Conservation (phyloP, 2,329 filamentous ascomycete species). For the Diplodia sapinea region DNA sequence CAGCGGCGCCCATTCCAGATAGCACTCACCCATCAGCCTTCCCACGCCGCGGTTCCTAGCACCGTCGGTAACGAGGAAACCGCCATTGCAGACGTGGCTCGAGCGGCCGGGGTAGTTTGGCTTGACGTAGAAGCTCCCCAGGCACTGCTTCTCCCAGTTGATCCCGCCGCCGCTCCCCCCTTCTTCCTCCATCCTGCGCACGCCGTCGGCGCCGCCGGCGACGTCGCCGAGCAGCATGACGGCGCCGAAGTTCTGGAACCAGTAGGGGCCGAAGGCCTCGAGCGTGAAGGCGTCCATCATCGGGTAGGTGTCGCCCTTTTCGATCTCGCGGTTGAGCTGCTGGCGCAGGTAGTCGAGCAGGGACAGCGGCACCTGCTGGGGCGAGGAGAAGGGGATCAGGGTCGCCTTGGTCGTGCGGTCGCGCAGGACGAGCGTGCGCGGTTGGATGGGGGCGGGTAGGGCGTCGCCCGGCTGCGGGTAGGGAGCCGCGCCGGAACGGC, state of each 20-base stretch:
- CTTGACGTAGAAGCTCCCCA: conserved; percentile 93
- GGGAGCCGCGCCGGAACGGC: conserved; percentile 69
- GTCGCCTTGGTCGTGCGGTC: conserved; percentile 85
- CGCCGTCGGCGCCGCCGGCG: conserved; percentile 51
- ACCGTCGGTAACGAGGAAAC: conserved; percentile 57
- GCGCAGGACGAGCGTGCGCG: conserved; percentile 79
- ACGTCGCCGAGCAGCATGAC: conserved; percentile 85
- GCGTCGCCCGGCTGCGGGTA: conserved; percentile 68
- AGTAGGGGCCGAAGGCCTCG: conserved; percentile 80
- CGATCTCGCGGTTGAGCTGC: conserved; percentile 87
- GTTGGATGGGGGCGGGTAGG: conserved; percentile 71
- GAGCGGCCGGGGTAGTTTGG: conserved; percentile 91
- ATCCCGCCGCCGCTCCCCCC: conserved; percentile 29
- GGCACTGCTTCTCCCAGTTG: conserved; percentile 80
- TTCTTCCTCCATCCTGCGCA: conserved; percentile 52
- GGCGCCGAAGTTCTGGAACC: conserved; percentile 89
- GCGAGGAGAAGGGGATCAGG: conserved; percentile 80
- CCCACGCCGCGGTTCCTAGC: conserved; percentile 57
- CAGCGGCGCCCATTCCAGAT: conserved; percentile 60
- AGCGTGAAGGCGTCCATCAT: conserved; percentile 78
- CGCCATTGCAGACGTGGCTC: conserved; percentile 82
- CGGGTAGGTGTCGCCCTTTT: conserved; percentile 89
- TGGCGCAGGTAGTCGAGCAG: conserved; percentile 79
- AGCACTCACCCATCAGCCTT: conserved; percentile 58
- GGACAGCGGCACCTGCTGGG: conserved; percentile 74